A percentile compares a stretch with the other conserved stretches of the same genome.
These are phyloP conservation scores for Pseudogymnoascus sp. DNA, from an alignment of 2,329 filamentous ascomycete species.

Conservation along the genomic window DNA sequence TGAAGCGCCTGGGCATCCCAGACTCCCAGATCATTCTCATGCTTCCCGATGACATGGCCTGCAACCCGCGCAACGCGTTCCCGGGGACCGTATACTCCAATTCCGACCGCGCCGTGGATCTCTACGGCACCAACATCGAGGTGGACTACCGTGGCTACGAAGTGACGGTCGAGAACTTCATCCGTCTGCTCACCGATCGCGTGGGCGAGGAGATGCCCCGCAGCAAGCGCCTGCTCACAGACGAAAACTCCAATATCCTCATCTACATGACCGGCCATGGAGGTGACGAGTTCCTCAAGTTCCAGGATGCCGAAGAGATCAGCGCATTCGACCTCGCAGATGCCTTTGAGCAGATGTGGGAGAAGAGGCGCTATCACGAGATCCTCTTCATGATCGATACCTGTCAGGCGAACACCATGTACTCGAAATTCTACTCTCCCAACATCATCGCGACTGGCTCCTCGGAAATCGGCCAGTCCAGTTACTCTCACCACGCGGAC, in stretches of 20 bases:
- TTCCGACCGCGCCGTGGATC: constrained; percentile 85
- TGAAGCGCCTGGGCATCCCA: constrained; percentile 94
- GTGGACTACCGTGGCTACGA: constrained; percentile 98
- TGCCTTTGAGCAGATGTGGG: constrained; percentile 99
- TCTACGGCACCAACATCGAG: constrained; percentile 98
- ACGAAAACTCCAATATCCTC: constrained; percentile 91
- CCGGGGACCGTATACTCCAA: constrained; percentile 98
- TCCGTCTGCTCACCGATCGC: constrained; percentile 85
- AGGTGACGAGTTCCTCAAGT: constrained; percentile 96
- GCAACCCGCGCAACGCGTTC: constrained; percentile 96
- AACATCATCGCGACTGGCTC: constrained; percentile 98
- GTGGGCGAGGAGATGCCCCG: constrained; percentile 91
- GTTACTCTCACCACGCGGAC: constrained; percentile 95
- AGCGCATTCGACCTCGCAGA: constrained; percentile 92
- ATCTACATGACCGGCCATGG: constrained; percentile 99
- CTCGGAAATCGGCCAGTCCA: constrained; percentile 89
- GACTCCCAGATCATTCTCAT: constrained; percentile 99
- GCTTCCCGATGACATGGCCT: constrained; percentile 99
- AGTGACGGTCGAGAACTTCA: constrained; percentile 98
- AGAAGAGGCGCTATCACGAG: constrained; percentile 98
- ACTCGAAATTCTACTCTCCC: constrained; percentile 93
- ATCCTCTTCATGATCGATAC: constrained; percentile 99
- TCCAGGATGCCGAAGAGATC: constrained; percentile 97
- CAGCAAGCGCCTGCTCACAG: constrained; percentile 87
- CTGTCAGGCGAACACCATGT: constrained; percentile 99